Conservation (phyloP, 2,329 filamentous ascomycete species). For the Aspergillus piperis region DNA sequence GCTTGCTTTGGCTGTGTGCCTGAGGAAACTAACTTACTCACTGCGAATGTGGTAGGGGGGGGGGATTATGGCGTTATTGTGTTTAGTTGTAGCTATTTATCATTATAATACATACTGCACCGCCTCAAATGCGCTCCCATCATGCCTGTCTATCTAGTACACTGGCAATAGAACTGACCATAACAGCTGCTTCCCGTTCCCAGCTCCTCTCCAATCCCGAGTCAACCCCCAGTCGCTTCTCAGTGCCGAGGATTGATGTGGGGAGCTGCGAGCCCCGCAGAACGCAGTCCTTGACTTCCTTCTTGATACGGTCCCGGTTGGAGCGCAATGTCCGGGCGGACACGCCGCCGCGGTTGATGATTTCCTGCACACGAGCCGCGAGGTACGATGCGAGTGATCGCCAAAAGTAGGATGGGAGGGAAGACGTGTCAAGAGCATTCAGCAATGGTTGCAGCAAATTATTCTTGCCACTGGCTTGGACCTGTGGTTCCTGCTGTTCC, state of each 20-base stretch:
- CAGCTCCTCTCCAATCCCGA: slow-evolving; percentile 60
- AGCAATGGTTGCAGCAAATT: slow-evolving; percentile 73
- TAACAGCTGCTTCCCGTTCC: slow-evolving; percentile 92
- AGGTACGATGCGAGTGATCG: slow-evolving; percentile 79
- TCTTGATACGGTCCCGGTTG: slow-evolving; percentile 72
- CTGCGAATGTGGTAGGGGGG: no score
- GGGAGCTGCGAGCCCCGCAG: slow-evolving; percentile 72
- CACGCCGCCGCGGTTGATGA: slow-evolving; percentile 78
- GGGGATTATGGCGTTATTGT: background rate
- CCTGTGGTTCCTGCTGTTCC: slow-evolving; percentile 32
- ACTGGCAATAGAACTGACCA: slow-evolving; percentile 82
- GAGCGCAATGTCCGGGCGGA: slow-evolving; percentile 76
- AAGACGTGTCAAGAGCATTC: slow-evolving; percentile 79
- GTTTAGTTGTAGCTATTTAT: background rate
- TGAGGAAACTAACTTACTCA: no score
- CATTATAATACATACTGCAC: background rate
- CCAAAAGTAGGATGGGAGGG: slow-evolving; percentile 91
- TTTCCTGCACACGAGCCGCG: slow-evolving; percentile 76
- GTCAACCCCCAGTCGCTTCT: slow-evolving; percentile 48
- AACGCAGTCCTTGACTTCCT: slow-evolving; percentile 81
- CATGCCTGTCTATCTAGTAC: slow-evolving; percentile 36
- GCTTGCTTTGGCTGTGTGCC: no score
- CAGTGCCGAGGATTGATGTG: slow-evolving; percentile 51
- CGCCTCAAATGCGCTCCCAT: background rate
- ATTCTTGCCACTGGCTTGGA: slow-evolving; percentile 34